phyloP scores from a whole-genome alignment of 2,329 filamentous ascomycete genomes.

The Calonectria pseudoturangicola region DNA sequence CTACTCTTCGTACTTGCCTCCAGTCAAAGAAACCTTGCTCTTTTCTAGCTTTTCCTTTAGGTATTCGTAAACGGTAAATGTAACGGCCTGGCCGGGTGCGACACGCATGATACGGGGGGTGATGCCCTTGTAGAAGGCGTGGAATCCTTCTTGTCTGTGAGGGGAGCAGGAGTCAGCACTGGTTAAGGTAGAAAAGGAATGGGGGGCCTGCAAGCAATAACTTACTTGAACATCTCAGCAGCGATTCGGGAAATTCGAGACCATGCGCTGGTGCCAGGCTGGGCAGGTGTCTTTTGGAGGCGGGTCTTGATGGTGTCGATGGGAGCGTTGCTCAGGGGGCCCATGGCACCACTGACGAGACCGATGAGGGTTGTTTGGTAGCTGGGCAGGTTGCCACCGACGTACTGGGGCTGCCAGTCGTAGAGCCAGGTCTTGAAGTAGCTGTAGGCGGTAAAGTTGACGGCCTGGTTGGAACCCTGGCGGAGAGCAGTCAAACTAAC shows the following conservation, averaged over 20 bases:
- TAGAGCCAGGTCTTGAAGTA: conserved; percentile 91
- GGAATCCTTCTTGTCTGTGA: conserved; percentile 88
- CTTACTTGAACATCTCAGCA: conserved; percentile 87
- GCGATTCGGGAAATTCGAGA: conserved; percentile 87
- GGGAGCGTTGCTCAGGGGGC: conserved; percentile 95
- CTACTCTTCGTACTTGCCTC: conserved; percentile 81
- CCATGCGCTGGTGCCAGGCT: conserved; percentile 87
- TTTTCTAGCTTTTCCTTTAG: conserved; percentile 83
- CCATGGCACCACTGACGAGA: conserved; percentile 94
- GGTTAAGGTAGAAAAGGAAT: background rate
- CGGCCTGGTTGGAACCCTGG: conserved; percentile 97
- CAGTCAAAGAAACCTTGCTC: conserved; percentile 76
- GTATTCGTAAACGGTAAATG: conserved; percentile 86
- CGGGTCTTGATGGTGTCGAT: conserved; percentile 99
- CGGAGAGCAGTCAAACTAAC: conserved; percentile 94
- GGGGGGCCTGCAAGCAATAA: conserved; percentile 23
- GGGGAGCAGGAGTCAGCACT: conserved; percentile 35
- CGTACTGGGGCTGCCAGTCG: conserved; percentile 81
- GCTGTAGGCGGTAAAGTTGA: conserved; percentile 98
- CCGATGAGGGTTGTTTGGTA: conserved; percentile 96
- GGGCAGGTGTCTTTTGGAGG: conserved; percentile 90
- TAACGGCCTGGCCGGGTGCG: conserved; percentile 91
- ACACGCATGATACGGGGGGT: conserved; percentile 98
- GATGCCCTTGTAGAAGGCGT: conserved; percentile 99
- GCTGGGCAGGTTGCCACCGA: conserved; percentile 80